Evolutionary conservation across 2,329 filamentous ascomycete genomes (phyloP).

Genomic region (Mycosphaerella arachidis): DNA sequence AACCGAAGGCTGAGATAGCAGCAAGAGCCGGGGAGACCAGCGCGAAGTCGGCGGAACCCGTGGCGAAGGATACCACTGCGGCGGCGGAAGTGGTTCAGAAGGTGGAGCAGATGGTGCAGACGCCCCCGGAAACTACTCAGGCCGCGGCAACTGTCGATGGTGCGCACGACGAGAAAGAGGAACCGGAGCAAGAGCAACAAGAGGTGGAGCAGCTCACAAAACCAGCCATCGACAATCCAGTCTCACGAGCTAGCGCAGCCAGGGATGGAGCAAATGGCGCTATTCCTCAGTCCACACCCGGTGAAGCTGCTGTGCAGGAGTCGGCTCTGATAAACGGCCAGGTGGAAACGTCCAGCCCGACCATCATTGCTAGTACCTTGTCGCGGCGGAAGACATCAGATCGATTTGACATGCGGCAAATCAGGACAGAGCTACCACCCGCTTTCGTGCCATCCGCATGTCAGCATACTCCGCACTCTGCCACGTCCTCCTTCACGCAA

Average conservation of each 20-base stretch:
- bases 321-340: conserved; percentile 11
- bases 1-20: conserved; percentile 10
- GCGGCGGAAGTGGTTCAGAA: neutral
- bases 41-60: neutral
- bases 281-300: conserved; percentile 8
- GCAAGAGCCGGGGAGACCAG: neutral
- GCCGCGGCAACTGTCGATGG: neutral
- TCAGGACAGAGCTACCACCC: conserved; percentile 30
- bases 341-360: conserved; percentile 4
- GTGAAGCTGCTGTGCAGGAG: neutral
- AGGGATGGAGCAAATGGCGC: conserved; percentile 15
- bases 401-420: conserved; percentile 25
- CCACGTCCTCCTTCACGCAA: conserved; percentile 16
- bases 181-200: neutral
- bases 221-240: conserved; percentile 10
- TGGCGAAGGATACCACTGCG: neutral
- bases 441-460: conserved; percentile 29
- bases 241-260: conserved; percentile 16
- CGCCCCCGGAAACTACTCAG: neutral
- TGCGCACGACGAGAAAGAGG: neutral
- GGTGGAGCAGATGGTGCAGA: neutral
- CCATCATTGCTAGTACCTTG: conserved; percentile 9
- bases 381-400: conserved; percentile 19
- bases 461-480: conserved; percentile 24
- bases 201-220: conserved; percentile 1